These are phyloP conservation scores for Paramecium octaurelia DNA, from an alignment of 73 alveolate species.

Conservation along the genomic window DNA sequence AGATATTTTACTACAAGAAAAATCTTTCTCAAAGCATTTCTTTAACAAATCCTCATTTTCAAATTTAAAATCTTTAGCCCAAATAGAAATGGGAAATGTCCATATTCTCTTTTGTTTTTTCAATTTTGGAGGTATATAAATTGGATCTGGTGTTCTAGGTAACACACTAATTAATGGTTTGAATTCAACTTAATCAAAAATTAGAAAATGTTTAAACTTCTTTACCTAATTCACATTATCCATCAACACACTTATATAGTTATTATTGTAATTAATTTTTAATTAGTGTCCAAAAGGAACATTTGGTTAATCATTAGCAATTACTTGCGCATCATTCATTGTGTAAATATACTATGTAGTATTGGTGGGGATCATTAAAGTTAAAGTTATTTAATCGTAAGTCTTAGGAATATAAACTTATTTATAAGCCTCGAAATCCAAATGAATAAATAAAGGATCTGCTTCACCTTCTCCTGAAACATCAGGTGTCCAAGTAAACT, in stretches of 20 bases:
- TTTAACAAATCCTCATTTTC: slow-evolving; percentile 64
- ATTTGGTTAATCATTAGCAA: slow-evolving; percentile 11
- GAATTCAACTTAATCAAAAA: not conserved
- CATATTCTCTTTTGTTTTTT: slow-evolving; percentile 52
- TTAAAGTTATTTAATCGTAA: not conserved
- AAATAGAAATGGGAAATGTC: slow-evolving; percentile 62
- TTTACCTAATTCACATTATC: slow-evolving; percentile 1
- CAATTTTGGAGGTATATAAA: slow-evolving; percentile 52
- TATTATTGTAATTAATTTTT: not conserved
- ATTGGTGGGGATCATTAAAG: slow-evolving; percentile 60
- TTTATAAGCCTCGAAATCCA: slow-evolving; percentile 70
- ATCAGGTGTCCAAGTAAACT: slow-evolving; percentile 68
- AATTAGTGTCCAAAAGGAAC: slow-evolving; percentile 10
- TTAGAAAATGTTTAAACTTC: not conserved
- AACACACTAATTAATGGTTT: slow-evolving; percentile 37
- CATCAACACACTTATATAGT: not conserved
- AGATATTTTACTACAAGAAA: slow-evolving; percentile 60
- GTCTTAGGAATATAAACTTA: slow-evolving; percentile 57
- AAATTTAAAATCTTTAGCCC: slow-evolving; percentile 61
- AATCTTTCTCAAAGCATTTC: slow-evolving; percentile 66
- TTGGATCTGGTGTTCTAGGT: slow-evolving; percentile 61
- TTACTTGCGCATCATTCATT: slow-evolving; percentile 19
- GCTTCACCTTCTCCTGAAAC: slow-evolving; percentile 53
- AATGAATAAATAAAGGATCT: slow-evolving; percentile 70
- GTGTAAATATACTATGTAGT: slow-evolving; percentile 43